A percentile compares a stretch with the other conserved stretches of the same genome.
Evolutionary conservation across 2,329 filamentous ascomycete genomes (phyloP).

Genomic region (Elsinoe arachidis): DNA sequence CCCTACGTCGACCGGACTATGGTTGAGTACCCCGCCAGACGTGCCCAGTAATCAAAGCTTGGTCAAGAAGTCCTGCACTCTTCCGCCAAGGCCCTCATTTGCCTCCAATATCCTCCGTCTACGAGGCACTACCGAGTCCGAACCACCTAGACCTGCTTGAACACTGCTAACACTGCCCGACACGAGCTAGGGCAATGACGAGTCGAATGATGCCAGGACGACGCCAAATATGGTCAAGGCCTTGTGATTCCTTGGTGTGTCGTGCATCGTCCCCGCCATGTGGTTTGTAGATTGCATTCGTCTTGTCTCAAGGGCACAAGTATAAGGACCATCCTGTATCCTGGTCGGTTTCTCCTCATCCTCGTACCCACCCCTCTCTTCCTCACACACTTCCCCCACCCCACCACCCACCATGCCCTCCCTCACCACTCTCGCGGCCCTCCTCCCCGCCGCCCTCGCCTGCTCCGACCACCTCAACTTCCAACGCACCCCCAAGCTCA

Average conservation of each 20-base stretch:
- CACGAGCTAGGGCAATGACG: slow-evolving; percentile 6
- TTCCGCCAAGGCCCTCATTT: background rate
- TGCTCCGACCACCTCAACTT: slow-evolving; percentile 13
- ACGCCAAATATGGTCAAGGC: slow-evolving; percentile 1
- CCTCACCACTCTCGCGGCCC: slow-evolving; percentile 8
- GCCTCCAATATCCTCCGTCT: background rate
- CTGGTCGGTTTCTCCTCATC: background rate
- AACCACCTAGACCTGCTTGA: background rate
- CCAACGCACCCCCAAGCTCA: background rate
- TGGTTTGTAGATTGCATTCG: background rate
- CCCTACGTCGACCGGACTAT: background rate
- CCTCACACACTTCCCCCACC: background rate
- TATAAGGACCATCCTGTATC: background rate
- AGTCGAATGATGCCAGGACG: background rate
- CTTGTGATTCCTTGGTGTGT: background rate
- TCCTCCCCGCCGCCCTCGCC: slow-evolving; percentile 7
- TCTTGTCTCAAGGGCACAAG: background rate
- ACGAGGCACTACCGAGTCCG: background rate
- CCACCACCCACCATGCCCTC: slow-evolving; percentile 2
- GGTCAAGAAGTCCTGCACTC: background rate
- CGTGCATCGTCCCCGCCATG: background rate
- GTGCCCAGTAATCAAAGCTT: slow-evolving; percentile 6
- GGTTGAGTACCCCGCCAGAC: background rate
- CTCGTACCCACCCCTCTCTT: background rate
- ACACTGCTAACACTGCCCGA: background rate